phyloP scores from a whole-genome alignment of 106 monocot species.

The Platanthera zijinensis region DNA sequence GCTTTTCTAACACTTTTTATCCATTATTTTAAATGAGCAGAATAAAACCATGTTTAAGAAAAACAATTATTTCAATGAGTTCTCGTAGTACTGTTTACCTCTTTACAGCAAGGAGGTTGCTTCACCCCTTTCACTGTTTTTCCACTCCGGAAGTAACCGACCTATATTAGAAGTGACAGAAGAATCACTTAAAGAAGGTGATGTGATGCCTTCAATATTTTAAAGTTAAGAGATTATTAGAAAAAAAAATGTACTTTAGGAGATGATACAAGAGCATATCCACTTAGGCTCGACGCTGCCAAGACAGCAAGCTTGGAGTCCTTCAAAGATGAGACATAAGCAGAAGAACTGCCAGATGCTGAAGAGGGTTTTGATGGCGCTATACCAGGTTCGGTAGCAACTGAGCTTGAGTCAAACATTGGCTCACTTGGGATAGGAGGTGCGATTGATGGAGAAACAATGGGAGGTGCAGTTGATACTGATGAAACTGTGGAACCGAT shows the following conservation, averaged over 20 bases:
- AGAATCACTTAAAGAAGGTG: neutral
- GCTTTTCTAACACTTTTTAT: too few relatives aligned
- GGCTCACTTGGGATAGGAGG: slow-evolving; percentile 69
- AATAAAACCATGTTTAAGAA: neutral
- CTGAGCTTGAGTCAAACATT: slow-evolving; percentile 39
- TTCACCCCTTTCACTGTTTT: slow-evolving; percentile 62
- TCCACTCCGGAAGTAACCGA: slow-evolving; percentile 62
- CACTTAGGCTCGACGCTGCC: slow-evolving; percentile 44
- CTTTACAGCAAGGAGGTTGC: slow-evolving; percentile 71
- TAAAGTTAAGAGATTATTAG: neutral
- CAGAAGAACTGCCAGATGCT: slow-evolving; percentile 35
- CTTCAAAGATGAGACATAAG: slow-evolving; percentile 42
- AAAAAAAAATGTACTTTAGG: slow-evolving; percentile 46
- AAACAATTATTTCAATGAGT: neutral
- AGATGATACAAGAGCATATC: slow-evolving; percentile 65
- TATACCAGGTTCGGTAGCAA: slow-evolving; percentile 14
- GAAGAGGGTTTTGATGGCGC: slow-evolving; percentile 27
- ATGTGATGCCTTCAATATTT: neutral
- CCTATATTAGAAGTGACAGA: slow-evolving; percentile 27
- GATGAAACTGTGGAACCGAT: slow-evolving; percentile 23
- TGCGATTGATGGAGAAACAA: slow-evolving; percentile 61
- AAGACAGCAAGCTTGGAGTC: slow-evolving; percentile 58
- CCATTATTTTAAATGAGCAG: neutral
- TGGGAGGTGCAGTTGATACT: slow-evolving; percentile 15
- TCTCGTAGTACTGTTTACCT: slow-evolving; percentile 27